Evolutionary conservation across 352 stramenopile species (phyloP), one percentile per base, ranked within the genome.

Genomic region (Pythium phragmitis): DNA sequence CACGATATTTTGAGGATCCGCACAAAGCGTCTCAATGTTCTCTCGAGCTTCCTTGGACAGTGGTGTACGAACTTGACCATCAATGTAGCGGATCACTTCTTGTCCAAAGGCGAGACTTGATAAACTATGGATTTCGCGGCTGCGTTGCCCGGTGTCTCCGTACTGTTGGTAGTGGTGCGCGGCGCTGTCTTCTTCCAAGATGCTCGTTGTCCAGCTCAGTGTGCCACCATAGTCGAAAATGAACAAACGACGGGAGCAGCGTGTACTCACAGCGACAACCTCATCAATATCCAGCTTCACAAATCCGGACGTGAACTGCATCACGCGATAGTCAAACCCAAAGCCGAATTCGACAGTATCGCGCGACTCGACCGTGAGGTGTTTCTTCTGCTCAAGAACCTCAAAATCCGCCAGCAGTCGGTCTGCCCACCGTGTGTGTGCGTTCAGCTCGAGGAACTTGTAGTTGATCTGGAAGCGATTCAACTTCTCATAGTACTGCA

Each of bases 191-290:
- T 88, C 79, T 47, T 89, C 80, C 54, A 91, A 68, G 19, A 90
- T 74, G 34, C 76, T 82, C 12, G 77, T 73, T 30, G 84, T 90
- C 52, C 76, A 84, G 62, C 80, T 91, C 42, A 99, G 88, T 14
- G 97, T 99, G 42, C 97, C 97, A 43, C 97, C 97, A 60, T 99
- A 99, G 72, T 99, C 98, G 39, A 99, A 85, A 46, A 99, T 82
- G 69, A 99, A 98, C 5, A 99, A 65, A 1, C 93, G 83, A 5
- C 80, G 68, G 11, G 70, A 62, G 30, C 76, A 73, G 33, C 60
- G 72, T 13, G 67, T 69, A 63, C 91, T 98, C 21, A 85, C 77
- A 57, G 91, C 89, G 33, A 94, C 82, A 7, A 99, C 69, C 19
- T 89, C 75, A 46, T 95, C 87, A 11, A 96, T 77, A 61, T 99